A percentile compares a stretch with the other conserved stretches of the same genome.
These are phyloP conservation scores for Cinchona pubescens DNA, from an alignment of 257 asterid species.

Conservation along the genomic window DNA sequence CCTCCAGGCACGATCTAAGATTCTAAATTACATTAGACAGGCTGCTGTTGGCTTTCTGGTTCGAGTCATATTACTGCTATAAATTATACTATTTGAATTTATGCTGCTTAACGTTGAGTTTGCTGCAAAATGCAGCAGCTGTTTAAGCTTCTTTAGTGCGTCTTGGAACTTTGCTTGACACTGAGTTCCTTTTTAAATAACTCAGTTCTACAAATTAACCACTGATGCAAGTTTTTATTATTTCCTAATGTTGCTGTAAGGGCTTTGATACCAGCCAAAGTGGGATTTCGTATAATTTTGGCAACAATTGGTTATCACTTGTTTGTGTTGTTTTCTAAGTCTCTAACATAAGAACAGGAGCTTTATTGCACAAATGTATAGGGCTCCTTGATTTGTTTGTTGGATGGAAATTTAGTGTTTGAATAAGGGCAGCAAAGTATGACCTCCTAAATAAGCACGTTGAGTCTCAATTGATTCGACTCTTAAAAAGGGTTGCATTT, in stretches of 20 bases:
- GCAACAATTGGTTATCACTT: background rate
- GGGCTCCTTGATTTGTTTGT: background rate
- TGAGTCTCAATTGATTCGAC: background rate
- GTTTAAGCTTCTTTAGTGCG: background rate
- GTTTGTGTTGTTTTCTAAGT: background rate
- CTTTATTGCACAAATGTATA: no score
- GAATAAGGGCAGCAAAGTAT: background rate
- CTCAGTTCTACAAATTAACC: background rate
- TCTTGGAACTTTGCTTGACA: background rate
- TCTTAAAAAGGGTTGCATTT: no score
- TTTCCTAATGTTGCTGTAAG: background rate
- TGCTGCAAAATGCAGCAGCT: background rate
- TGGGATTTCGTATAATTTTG: background rate
- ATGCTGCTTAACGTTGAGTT: slow-evolving; percentile 13
- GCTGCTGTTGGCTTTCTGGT: slow-evolving; percentile 99
- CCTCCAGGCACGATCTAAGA: slow-evolving; percentile 96
- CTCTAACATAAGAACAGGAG: background rate
- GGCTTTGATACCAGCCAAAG: background rate
- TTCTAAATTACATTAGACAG: slow-evolving; percentile 94
- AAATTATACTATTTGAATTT: slow-evolving; percentile 3
- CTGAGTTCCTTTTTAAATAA: background rate
- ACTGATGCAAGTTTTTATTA: background rate
- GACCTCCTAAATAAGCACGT: background rate
- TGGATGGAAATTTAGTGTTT: background rate
- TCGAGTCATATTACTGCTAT: slow-evolving; percentile 20